phyloP scores from a whole-genome alignment of 2,329 filamentous ascomycete species.

The Alternaria angustiovoidea region DNA sequence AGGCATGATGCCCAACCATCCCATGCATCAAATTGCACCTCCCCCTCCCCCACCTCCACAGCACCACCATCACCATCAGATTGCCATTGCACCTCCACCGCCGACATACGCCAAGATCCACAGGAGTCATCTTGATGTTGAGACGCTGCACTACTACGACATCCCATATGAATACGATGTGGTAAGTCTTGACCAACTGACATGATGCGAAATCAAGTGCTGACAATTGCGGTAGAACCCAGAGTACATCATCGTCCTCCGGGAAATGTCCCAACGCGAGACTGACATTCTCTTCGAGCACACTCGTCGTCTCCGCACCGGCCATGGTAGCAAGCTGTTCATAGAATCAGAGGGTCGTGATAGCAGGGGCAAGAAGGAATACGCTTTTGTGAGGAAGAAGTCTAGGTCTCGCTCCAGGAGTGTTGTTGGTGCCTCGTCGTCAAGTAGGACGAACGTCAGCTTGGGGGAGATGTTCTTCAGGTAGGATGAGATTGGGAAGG shows the following conservation, averaged over 20 bases:
- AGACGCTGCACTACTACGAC: conserved; percentile 58
- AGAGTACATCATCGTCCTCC: conserved; percentile 60
- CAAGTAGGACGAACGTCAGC: conserved; percentile 38
- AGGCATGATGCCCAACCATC: conserved; percentile 45
- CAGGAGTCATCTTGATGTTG: conserved; percentile 55
- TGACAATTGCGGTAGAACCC: conserved; percentile 43
- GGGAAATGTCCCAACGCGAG: conserved; percentile 58
- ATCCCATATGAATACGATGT: conserved; percentile 59
- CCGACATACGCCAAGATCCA: conserved; percentile 60
- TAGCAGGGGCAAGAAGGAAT: conserved; percentile 51
- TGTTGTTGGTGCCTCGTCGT: conserved; percentile 40
- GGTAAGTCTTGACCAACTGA: conserved; percentile 46
- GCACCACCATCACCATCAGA: conserved; percentile 9
- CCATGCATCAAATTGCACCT: conserved; percentile 30
- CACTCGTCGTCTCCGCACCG: conserved; percentile 54
- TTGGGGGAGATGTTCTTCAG: conserved; percentile 46
- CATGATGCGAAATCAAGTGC: neutral
- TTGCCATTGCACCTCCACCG: conserved; percentile 31
- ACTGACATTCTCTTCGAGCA: conserved; percentile 62
- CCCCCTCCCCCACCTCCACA: conserved; percentile 1
- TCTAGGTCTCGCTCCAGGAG: conserved; percentile 41
- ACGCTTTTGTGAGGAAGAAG: conserved; percentile 55
- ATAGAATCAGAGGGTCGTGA: conserved; percentile 53
- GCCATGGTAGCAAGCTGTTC: conserved; percentile 45
- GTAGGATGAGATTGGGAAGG: conserved; percentile 3